Evolutionary conservation across 2,329 filamentous ascomycete genomes (phyloP).

Genomic region (Colletotrichum echinochloae): DNA sequence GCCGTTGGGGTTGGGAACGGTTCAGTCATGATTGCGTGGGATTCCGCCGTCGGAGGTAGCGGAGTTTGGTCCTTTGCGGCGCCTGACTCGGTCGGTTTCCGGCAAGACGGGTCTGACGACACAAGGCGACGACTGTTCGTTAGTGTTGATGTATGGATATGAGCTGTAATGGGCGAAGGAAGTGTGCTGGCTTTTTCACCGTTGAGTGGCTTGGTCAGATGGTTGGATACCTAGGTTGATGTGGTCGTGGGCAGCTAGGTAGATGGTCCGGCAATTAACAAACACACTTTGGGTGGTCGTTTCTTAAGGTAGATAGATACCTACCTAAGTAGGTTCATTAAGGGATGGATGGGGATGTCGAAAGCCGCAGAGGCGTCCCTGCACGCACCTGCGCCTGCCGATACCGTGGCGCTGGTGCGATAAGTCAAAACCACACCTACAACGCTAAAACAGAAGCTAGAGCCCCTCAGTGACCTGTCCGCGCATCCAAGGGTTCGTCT

Average conservation of each 20-base stretch:
- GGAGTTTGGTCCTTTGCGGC: constrained; percentile 18
- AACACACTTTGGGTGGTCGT: constrained; percentile 15
- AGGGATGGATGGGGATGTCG: neutral
- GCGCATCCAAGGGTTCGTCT: neutral
- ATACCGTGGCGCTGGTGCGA: constrained; percentile 15
- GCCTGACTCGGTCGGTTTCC: constrained; percentile 17
- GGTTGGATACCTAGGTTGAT: neutral
- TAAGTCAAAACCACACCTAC: constrained; percentile 4
- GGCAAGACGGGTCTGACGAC: neutral
- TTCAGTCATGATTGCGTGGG: constrained; percentile 28
- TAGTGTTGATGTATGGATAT: neutral
- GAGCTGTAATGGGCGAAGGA: neutral
- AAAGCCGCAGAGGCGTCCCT: constrained; percentile 5
- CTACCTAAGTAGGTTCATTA: neutral
- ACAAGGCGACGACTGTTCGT: neutral
- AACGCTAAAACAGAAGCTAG: constrained; percentile 34
- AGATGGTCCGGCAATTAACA: constrained; percentile 23
- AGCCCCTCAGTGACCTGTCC: constrained; percentile 31
- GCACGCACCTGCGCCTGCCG: constrained; percentile 10
- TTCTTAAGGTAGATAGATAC: no score
- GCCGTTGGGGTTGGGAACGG: constrained; percentile 38
- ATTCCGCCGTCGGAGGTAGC: constrained; percentile 22
- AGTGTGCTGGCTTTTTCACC: neutral
- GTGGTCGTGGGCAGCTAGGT: constrained; percentile 9
- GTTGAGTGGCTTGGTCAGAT: neutral